Evolutionary conservation across 768 basidiomycete genomes (phyloP).

Genomic region (Trametes villosa): DNA sequence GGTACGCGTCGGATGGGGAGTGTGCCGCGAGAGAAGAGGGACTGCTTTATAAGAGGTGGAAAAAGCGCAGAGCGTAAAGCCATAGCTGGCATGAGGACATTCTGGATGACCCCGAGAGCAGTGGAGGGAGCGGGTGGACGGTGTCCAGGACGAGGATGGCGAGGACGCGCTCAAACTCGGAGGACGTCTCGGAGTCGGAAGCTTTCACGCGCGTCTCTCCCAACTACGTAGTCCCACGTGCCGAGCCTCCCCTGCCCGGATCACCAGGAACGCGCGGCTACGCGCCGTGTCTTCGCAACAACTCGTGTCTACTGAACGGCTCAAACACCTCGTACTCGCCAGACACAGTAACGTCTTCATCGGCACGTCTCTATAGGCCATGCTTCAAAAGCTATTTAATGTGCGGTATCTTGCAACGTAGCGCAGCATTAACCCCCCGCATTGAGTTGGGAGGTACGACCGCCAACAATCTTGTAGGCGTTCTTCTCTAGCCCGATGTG

Average conservation of each 20-base stretch:
- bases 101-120: constrained; percentile 10
- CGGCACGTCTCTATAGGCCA: no score
- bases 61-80: constrained; percentile 32
- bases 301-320: background rate
- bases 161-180: constrained; percentile 2
- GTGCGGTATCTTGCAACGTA: no score
- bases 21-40: constrained; percentile 23
- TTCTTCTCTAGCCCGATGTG: no score
- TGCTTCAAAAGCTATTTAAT: no score
- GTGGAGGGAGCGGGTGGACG: background rate
- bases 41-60: constrained; percentile 32
- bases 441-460: no score
- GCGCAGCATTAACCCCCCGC: no score
- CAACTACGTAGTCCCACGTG: constrained; percentile 14
- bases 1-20: constrained; percentile 34
- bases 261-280: background rate
- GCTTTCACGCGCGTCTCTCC: constrained; percentile 4
- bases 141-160: background rate
- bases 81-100: constrained; percentile 29
- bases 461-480: no score
- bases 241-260: background rate
- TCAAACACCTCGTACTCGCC: no score
- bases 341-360: no score
- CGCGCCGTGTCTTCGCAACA: no score
- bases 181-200: background rate